Evolutionary conservation across 768 basidiomycete species (phyloP).

Genomic region (Collybia sordida): DNA sequence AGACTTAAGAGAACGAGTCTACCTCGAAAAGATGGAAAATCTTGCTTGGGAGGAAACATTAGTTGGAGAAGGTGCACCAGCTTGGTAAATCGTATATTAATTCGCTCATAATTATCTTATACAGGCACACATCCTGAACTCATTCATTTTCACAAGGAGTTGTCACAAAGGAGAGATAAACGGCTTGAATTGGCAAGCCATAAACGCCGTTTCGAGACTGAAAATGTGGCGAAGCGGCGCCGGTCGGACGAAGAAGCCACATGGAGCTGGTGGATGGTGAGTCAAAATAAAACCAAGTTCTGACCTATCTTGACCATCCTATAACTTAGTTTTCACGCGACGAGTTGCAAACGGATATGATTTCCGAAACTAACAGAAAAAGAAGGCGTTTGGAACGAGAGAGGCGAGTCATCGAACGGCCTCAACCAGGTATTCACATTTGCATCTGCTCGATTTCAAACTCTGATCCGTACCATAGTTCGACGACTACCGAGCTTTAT

Average conservation of each 20-base stretch:
- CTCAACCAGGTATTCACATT: conserved; percentile 55
- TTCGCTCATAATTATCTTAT: conserved; percentile 5
- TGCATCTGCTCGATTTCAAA: neutral
- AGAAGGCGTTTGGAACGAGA: conserved; percentile 84
- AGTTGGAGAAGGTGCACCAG: conserved; percentile 65
- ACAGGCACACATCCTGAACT: conserved; percentile 86
- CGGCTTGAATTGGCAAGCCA: conserved; percentile 78
- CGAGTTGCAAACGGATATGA: conserved; percentile 82
- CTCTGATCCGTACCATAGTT: conserved; percentile 29
- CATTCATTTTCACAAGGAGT: conserved; percentile 74
- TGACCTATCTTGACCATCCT: conserved; percentile 4
- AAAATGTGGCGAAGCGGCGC: conserved; percentile 59
- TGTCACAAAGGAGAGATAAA: conserved; percentile 76
- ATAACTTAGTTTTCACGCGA: conserved; percentile 64
- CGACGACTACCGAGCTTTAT: conserved; percentile 62
- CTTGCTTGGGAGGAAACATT: conserved; percentile 86
- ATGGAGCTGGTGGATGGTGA: conserved; percentile 92
- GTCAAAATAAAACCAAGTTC: neutral
- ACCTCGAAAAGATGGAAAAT: conserved; percentile 92
- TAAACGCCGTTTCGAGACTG: conserved; percentile 68
- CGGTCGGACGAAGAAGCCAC: conserved; percentile 71
- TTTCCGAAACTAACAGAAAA: conserved; percentile 87
- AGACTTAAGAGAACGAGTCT: conserved; percentile 78
- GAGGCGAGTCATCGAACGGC: conserved; percentile 74
- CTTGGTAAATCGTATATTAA: conserved; percentile 10